phyloP scores from a whole-genome alignment of 2,329 filamentous ascomycete genomes.

The Sporothrix curviconia region DNA sequence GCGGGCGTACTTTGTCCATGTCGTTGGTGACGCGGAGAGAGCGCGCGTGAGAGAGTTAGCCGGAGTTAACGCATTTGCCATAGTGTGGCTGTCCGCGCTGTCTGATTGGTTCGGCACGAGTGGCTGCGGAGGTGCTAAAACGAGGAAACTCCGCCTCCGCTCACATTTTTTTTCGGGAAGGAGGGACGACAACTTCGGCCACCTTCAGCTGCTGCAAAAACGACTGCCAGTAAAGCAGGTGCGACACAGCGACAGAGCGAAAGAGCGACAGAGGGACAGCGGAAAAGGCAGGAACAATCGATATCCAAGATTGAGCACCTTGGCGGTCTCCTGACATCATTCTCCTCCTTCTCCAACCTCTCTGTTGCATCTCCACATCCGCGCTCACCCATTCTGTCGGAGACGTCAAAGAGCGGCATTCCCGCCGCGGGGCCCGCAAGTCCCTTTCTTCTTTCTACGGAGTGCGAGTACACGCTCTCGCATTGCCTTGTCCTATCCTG shows the following conservation, averaged over 20 bases:
- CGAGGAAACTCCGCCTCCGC: conserved; percentile 6
- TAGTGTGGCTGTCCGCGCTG: not conserved
- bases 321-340: too few relatives aligned
- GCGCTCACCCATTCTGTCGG: not conserved
- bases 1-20: not conserved
- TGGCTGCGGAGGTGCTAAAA: conserved; percentile 4
- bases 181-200: not conserved
- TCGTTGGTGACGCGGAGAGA: not conserved
- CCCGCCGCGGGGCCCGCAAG: not conserved
- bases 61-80: conserved; percentile 12
- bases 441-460: not conserved
- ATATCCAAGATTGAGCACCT: too few relatives aligned
- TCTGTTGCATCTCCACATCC: not conserved
- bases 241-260: not conserved
- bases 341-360: not conserved
- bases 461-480: too few relatives aligned
- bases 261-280: not conserved
- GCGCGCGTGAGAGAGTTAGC: not conserved
- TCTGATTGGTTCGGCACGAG: not conserved
- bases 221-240: not conserved
- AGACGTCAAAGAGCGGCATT: not conserved
- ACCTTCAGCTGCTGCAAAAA: too few relatives aligned
- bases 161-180: not conserved
- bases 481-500: not conserved
- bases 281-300: too few relatives aligned